phyloP scores from a whole-genome alignment of 2,329 filamentous ascomycete genomes.

The Berkeleyomyces rouxiae region DNA sequence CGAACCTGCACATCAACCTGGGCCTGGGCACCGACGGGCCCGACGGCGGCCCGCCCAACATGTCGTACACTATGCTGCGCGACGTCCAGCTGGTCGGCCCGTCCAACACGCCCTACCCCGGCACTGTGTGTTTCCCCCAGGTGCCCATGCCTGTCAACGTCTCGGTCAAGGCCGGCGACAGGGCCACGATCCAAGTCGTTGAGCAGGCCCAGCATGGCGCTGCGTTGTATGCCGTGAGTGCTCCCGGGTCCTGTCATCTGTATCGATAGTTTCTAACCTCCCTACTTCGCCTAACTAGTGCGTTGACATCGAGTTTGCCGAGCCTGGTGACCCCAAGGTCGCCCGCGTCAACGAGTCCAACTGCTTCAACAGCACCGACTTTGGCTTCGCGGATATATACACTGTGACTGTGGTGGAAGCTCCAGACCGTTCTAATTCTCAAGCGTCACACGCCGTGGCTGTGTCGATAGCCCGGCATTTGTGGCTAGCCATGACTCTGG shows the following conservation, averaged over 20 bases:
- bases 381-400: conserved; percentile 65
- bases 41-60: conserved; percentile 56
- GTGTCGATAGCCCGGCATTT: not conserved
- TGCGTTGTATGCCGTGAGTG: conserved; percentile 58
- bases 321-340: conserved; percentile 51
- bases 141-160: conserved; percentile 63
- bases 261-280: not conserved
- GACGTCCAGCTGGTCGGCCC: conserved; percentile 75
- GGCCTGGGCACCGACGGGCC: conserved; percentile 59
- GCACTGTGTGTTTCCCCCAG: conserved; percentile 77
- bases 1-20: conserved; percentile 79
- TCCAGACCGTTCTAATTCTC: conserved; percentile 21
- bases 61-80: conserved; percentile 66
- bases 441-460: conserved; percentile 18
- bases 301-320: conserved; percentile 83
- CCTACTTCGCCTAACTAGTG: conserved; percentile 38
- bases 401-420: conserved; percentile 38
- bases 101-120: conserved; percentile 67
- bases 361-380: conserved; percentile 72
- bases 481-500: not conserved
- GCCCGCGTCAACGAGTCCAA: conserved; percentile 60
- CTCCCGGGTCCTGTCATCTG: not conserved
- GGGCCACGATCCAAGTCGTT: conserved; percentile 78
- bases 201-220: conserved; percentile 74
- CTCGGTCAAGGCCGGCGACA: conserved; percentile 61